Evolutionary conservation across 2,329 filamentous ascomycete species (phyloP).

Genomic region (Colletotrichum karsti): DNA sequence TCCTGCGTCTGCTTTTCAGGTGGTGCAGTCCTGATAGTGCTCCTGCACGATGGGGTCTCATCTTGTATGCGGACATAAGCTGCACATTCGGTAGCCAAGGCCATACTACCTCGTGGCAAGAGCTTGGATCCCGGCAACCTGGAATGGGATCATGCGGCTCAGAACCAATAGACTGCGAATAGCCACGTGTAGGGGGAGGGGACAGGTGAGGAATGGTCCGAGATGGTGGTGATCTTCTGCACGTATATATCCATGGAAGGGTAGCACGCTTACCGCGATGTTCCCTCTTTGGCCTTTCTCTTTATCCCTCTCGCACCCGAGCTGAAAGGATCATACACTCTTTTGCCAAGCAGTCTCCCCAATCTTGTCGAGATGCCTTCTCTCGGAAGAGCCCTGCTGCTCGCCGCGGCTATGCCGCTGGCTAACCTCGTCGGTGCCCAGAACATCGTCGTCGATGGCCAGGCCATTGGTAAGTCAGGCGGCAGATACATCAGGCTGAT

Average conservation of each 20-base stretch:
- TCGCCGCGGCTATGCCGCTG: slow-evolving; percentile 14
- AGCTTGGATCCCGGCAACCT: neutral
- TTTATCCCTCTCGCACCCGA: slow-evolving; percentile 8
- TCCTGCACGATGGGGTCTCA: slow-evolving; percentile 8
- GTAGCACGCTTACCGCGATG: neutral
- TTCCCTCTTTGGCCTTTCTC: neutral
- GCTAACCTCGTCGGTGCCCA: slow-evolving; percentile 29
- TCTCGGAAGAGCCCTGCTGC: slow-evolving; percentile 5
- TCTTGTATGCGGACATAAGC: slow-evolving; percentile 1
- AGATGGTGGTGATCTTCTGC: slow-evolving; percentile 1
- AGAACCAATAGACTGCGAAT: slow-evolving; percentile 2
- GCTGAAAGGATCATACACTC: neutral
- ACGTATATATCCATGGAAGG: neutral
- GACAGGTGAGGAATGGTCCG: neutral
- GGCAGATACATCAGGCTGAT: neutral
- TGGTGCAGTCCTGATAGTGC: neutral
- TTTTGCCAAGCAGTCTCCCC: neutral
- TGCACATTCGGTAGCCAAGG: slow-evolving; percentile 10
- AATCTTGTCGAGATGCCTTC: slow-evolving; percentile 19
- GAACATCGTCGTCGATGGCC: slow-evolving; percentile 34
- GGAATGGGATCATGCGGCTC: neutral
- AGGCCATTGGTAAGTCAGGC: slow-evolving; percentile 31
- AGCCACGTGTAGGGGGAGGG: neutral
- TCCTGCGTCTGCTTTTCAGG: neutral
- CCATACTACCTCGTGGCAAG: slow-evolving; percentile 12